These are phyloP conservation scores for Scedosporium dehoogii DNA, from an alignment of 2,329 filamentous ascomycete species.

Conservation along the genomic window DNA sequence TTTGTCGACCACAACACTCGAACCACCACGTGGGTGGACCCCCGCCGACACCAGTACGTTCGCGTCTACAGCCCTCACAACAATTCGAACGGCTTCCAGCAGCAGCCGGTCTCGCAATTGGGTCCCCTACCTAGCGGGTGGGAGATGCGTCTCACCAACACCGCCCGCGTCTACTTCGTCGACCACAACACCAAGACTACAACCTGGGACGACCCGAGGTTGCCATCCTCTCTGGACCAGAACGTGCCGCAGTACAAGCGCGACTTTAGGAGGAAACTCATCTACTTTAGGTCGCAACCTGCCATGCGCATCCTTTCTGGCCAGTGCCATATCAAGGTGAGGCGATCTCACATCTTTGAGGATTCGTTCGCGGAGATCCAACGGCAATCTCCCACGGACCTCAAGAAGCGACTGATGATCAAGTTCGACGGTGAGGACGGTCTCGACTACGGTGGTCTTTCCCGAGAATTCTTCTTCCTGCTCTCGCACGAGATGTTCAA, in stretches of 20 bases:
- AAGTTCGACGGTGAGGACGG: slow-evolving; percentile 99
- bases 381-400: slow-evolving; percentile 84
- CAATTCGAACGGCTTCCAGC: slow-evolving; percentile 74
- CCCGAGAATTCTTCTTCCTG: slow-evolving; percentile 98
- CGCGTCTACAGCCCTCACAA: slow-evolving; percentile 91
- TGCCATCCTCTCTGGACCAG: slow-evolving; percentile 93
- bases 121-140: slow-evolving; percentile 92
- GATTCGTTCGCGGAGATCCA: slow-evolving; percentile 99
- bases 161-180: slow-evolving; percentile 94
- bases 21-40: slow-evolving; percentile 97
- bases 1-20: slow-evolving; percentile 98
- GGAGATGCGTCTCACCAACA: slow-evolving; percentile 99
- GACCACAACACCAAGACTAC: slow-evolving; percentile 99
- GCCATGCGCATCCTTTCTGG: slow-evolving; percentile 91
- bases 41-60: slow-evolving; percentile 93
- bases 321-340: slow-evolving; percentile 96
- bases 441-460: slow-evolving; percentile 94
- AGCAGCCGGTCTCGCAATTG: slow-evolving; percentile 93
- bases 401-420: slow-evolving; percentile 99
- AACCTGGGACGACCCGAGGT: slow-evolving; percentile 93
- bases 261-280: slow-evolving; percentile 94
- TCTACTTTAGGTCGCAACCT: slow-evolving; percentile 98
- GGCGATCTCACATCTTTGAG: slow-evolving; percentile 94
- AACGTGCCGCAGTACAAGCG: slow-evolving; percentile 99
- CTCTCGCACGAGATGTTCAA: slow-evolving; percentile 99